These are phyloP conservation scores for Thinopyrum elongatum DNA, from an alignment of 176 grass and related monocot species.

Conservation along the genomic window DNA sequence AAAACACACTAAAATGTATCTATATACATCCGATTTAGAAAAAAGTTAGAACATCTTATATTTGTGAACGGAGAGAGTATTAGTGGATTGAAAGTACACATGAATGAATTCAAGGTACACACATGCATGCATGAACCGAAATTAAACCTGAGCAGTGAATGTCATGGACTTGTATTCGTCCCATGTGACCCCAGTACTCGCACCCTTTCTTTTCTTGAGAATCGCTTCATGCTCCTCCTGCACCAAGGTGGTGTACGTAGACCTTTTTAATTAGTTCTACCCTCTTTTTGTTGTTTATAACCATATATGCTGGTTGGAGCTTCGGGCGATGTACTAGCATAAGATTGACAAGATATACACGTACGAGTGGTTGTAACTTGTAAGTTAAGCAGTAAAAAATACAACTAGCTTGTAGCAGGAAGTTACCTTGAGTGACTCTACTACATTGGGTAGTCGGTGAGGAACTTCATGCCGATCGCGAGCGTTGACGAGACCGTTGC, in stretches of 20 bases:
- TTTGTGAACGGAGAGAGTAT: too few relatives aligned
- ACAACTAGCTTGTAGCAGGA: neutral
- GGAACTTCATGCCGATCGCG: neutral
- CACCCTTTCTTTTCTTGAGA: neutral
- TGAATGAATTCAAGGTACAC: neutral
- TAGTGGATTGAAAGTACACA: too few relatives aligned
- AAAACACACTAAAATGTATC: too few relatives aligned
- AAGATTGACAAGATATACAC: too few relatives aligned
- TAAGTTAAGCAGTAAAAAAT: too few relatives aligned
- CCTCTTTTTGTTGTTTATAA: too few relatives aligned
- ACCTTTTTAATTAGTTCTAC: neutral
- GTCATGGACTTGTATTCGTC: slow-evolving; percentile 12
- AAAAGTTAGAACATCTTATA: too few relatives aligned
- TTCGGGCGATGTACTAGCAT: too few relatives aligned
- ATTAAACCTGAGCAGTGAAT: slow-evolving; percentile 2
- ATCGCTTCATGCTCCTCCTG: slow-evolving; percentile 6
- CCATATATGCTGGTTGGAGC: too few relatives aligned
- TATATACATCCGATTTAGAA: too few relatives aligned
- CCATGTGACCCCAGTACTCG: neutral
- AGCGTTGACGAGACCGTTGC: neutral
- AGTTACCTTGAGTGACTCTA: neutral
- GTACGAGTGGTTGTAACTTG: too few relatives aligned
- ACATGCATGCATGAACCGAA: neutral
- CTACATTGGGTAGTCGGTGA: neutral
- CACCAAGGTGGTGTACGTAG: too few relatives aligned